A percentile compares a stretch with the other conserved stretches of the same genome.
phyloP scores from a whole-genome alignment of 306 rosid genomes.

The Heteromeles arbutifolia region DNA sequence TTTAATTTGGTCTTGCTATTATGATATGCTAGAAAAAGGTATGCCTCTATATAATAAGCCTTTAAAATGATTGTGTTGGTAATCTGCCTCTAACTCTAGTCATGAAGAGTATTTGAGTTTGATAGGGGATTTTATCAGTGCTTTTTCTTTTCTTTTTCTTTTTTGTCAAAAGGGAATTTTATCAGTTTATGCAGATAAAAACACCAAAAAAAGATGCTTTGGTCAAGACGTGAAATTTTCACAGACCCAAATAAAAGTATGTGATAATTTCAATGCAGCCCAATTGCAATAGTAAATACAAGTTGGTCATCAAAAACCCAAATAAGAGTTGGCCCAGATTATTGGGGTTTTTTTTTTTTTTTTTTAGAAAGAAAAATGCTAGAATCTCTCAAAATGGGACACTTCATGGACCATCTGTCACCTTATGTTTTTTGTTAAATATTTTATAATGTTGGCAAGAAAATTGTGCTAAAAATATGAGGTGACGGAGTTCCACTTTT shows the following conservation, averaged over 20 bases:
- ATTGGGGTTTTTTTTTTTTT: too few relatives aligned
- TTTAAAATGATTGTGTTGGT: background rate
- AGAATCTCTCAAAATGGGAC: fast-evolving
- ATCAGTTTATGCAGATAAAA: background rate
- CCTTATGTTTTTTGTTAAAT: too few relatives aligned
- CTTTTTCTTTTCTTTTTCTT: too few relatives aligned
- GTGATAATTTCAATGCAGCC: background rate
- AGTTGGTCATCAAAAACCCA: background rate
- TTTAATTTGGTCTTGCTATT: background rate
- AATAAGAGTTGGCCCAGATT: background rate
- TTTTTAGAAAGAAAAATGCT: too few relatives aligned
- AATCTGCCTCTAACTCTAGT: conserved; percentile 1
- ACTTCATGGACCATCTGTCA: fast-evolving
- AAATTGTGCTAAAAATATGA: too few relatives aligned
- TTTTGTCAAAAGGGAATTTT: background rate
- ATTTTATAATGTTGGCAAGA: fast-evolving
- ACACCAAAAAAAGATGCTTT: background rate
- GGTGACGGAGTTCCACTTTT: too few relatives aligned
- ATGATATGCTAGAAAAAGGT: background rate
- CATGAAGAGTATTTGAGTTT: background rate
- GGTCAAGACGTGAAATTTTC: background rate
- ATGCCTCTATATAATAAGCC: background rate
- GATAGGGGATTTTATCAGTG: background rate
- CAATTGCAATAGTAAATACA: background rate
- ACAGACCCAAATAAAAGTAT: background rate